A percentile compares a stretch with the other conserved stretches of the same genome.
phyloP scores from a whole-genome alignment of 2,329 filamentous ascomycete species.

The Diplodia mutila region DNA sequence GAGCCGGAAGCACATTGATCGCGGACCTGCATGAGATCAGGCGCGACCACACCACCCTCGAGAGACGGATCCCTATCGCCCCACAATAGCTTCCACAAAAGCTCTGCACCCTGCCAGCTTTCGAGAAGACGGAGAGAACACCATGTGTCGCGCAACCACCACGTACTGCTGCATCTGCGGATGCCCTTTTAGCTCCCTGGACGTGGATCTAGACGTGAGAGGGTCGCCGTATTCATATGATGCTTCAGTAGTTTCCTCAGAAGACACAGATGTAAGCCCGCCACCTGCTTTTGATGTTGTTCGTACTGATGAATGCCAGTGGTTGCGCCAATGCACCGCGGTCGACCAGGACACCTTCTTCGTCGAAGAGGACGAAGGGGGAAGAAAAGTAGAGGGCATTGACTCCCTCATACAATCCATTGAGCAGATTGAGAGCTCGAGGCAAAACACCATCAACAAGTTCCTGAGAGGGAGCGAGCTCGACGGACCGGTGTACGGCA shows the following conservation, averaged over 20 bases:
- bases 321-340: background rate
- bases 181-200: slow-evolving; percentile 8
- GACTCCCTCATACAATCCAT: background rate
- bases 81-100: slow-evolving; percentile 21
- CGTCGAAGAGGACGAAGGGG: background rate
- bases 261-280: slow-evolving; percentile 2
- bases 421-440: background rate
- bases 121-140: background rate
- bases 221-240: slow-evolving; percentile 12
- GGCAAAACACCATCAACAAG: background rate
- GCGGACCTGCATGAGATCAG: slow-evolving; percentile 18
- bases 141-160: slow-evolving; percentile 17
- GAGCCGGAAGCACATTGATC: slow-evolving; percentile 3
- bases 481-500: background rate
- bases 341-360: slow-evolving; percentile 6
- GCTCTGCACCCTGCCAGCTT: background rate
- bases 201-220: background rate
- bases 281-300: background rate
- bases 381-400: background rate
- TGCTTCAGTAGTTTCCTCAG: background rate
- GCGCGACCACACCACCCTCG: slow-evolving; percentile 20
- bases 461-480: background rate
- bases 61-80: slow-evolving; percentile 13
- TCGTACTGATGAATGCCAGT: background rate
- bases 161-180: slow-evolving; percentile 23